These are phyloP conservation scores for Patellaria atrata DNA, from an alignment of 495 filamentous ascomycete species.

Conservation along the genomic window DNA sequence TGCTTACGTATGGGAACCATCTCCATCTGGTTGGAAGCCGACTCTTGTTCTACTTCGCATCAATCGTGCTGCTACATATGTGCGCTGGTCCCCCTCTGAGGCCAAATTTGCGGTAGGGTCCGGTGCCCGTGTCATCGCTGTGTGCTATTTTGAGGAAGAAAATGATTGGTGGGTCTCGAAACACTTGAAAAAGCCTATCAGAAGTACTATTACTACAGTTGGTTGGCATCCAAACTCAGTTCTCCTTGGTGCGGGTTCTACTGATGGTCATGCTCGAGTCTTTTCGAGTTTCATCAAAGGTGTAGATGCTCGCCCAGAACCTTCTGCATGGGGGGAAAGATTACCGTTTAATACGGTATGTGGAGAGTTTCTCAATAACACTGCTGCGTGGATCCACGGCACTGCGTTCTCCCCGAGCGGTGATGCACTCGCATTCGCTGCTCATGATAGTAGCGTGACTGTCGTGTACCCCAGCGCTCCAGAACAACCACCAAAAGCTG, in stretches of 20 bases:
- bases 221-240: slow-evolving; percentile 97
- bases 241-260: slow-evolving; percentile 81
- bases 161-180: slow-evolving; percentile 99
- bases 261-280: slow-evolving; percentile 93
- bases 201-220: slow-evolving; percentile 85
- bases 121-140: slow-evolving; percentile 86
- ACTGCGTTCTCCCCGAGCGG: slow-evolving; percentile 85
- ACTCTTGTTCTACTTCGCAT: slow-evolving; percentile 94
- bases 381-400: slow-evolving; percentile 89
- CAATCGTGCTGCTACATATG: slow-evolving; percentile 91
- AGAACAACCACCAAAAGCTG: slow-evolving; percentile 77
- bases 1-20: slow-evolving; percentile 93
- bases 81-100: slow-evolving; percentile 94
- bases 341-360: slow-evolving; percentile 97
- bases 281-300: slow-evolving; percentile 95
- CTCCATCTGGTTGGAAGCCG: slow-evolving; percentile 82
- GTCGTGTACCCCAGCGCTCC: slow-evolving; percentile 89
- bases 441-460: slow-evolving; percentile 90
- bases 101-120: slow-evolving; percentile 95
- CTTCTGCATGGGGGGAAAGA: slow-evolving; percentile 84
- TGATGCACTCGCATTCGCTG: slow-evolving; percentile 76
- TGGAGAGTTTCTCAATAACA: slow-evolving; percentile 88
- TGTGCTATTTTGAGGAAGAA: slow-evolving; percentile 97
- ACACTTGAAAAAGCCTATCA: slow-evolving; percentile 95
- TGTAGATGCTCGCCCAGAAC: slow-evolving; percentile 72